Evolutionary conservation across 2,329 filamentous ascomycete genomes (phyloP), one percentile per base, ranked within the genome.

Genomic region (Fusarium palustre): DNA sequence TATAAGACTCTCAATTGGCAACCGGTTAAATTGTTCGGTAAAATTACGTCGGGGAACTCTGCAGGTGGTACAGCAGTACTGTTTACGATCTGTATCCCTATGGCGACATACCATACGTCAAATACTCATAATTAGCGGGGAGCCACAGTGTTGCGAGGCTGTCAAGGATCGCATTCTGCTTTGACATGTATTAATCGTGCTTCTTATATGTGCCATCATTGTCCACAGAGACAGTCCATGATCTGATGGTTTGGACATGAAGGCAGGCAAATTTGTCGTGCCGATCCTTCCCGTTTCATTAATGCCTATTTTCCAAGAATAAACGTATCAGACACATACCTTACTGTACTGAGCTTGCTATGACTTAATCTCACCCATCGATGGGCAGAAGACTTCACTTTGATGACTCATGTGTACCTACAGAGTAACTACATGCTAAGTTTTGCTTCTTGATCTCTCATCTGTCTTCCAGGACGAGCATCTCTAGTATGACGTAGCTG

Each of bases 21-120:
- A 15, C 16, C 60, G 62, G 41, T 48, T 59, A 65, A 65, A 65
- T 54, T 39, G 2, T n/a, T 34, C 60, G 62, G 30, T 5, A 59
- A 20, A 59, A 48, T 30, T 43, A 45, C 22, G 18, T 53, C 53
- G 42, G 39, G 12, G 20, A 13, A 39, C 2, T 22, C 2, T 13
- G 7, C 11, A 3, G 10, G 36, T 22, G 33, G 33, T 15, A 15
- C 36, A 4, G 36, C 7, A 39, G 13, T 0, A 12, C 12, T n/a
- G 3, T 38, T 39, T 6, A 3, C n/a, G n/a, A 13, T 39, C 36
- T 7, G n/a, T 38, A n/a, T 38, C n/a, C 12, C 18, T 11, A 0
- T 20, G 20, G 18, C 33, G 18, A n/a, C 2, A 18, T 12, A 38
- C 20, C 0, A 6, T 13, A 38, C 36, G 2, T 38, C 16, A 3